phyloP scores from a whole-genome alignment of 805 yeast species.

The Metschnikowia corniflorae region DNA sequence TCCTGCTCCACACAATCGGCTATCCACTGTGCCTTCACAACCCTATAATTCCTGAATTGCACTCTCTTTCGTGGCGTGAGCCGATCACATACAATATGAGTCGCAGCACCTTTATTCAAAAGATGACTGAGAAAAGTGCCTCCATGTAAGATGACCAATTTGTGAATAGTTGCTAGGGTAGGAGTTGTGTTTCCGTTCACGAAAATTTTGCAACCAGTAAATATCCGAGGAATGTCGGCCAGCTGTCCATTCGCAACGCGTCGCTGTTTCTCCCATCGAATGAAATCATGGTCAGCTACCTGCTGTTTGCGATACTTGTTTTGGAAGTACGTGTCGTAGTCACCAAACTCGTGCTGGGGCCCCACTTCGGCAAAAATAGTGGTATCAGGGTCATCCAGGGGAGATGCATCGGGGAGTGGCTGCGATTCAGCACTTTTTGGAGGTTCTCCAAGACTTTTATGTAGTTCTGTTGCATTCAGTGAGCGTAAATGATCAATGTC shows the following conservation, averaged over 20 bases:
- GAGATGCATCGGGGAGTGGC: too few relatives aligned
- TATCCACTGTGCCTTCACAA: conserved; percentile 83
- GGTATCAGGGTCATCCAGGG: conserved; percentile 9
- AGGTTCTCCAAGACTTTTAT: background rate
- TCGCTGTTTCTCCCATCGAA: conserved; percentile 46
- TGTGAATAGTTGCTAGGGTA: conserved; percentile 66
- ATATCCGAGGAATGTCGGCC: conserved; percentile 36
- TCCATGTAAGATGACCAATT: conserved; percentile 70
- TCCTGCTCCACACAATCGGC: conserved; percentile 53
- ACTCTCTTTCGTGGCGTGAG: conserved; percentile 72
- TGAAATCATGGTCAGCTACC: conserved; percentile 47
- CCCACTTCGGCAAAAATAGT: conserved; percentile 25
- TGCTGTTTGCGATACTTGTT: conserved; percentile 64
- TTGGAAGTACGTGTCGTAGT: conserved; percentile 59
- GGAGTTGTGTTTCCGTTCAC: conserved; percentile 92
- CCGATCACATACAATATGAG: conserved; percentile 80
- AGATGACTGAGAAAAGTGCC: conserved; percentile 72
- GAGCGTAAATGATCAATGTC: too few relatives aligned
- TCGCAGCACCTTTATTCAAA: conserved; percentile 65
- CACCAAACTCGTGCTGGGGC: conserved; percentile 55
- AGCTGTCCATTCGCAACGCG: conserved; percentile 16
- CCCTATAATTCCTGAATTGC: conserved; percentile 65
- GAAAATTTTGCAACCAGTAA: conserved; percentile 61
- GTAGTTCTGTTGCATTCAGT: background rate
- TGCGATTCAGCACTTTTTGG: background rate